Evolutionary conservation across 305 asterid species (phyloP).

Genomic region (Fraxinus ornus): DNA sequence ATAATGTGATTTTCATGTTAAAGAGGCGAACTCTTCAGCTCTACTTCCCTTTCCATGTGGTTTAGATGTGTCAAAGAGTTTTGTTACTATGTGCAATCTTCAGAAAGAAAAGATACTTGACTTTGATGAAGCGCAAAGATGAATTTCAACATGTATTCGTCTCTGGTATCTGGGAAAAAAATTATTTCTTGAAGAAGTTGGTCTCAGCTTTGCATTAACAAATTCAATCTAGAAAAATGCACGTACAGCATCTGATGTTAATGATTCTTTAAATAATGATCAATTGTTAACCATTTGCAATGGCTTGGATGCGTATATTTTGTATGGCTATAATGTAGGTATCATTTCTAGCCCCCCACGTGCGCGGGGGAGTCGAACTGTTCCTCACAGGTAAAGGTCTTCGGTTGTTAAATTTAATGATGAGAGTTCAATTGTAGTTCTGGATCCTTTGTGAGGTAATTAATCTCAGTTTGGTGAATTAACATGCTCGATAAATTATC

Average conservation of each 20-base stretch:
- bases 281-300: not conserved
- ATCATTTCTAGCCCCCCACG: not conserved
- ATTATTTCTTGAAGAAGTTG: not conserved
- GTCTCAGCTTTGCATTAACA: not conserved
- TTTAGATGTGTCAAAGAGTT: not conserved
- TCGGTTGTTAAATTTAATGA: not conserved
- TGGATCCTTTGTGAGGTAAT: not conserved
- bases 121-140: slow-evolving; percentile 10
- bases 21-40: slow-evolving; percentile 12
- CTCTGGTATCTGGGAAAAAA: slow-evolving; percentile 18
- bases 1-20: slow-evolving; percentile 8
- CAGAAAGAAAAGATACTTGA: slow-evolving; percentile 8
- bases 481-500: not conserved
- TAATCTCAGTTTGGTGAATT: slow-evolving; percentile 7
- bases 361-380: not conserved
- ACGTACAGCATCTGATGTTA: not conserved
- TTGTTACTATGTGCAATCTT: not conserved
- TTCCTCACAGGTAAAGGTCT: not conserved
- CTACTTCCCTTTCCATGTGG: slow-evolving; percentile 10
- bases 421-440: slow-evolving; percentile 1
- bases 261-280: not conserved
- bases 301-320: not conserved
- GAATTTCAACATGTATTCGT: not conserved
- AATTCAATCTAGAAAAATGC: not conserved
- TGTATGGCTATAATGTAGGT: not conserved